phyloP scores from a whole-genome alignment of 2,329 filamentous ascomycete genomes.

The Fusarium ambrosium region DNA sequence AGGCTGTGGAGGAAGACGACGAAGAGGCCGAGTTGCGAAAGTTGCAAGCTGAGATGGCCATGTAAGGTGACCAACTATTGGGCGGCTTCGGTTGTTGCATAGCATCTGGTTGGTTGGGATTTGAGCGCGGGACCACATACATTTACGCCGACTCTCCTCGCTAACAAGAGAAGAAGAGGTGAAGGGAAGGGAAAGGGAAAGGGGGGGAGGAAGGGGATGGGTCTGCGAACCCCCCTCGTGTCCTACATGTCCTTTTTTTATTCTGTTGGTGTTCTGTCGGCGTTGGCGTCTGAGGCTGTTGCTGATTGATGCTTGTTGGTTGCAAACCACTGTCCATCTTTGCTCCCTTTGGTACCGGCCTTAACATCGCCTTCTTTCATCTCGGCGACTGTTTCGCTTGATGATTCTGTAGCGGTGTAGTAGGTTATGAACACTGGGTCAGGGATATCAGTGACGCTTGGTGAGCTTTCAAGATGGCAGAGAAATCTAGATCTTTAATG shows the following conservation, averaged over 20 bases:
- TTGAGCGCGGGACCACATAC: conserved; percentile 20
- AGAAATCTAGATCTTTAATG: conserved; percentile 49
- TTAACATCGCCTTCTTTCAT: conserved; percentile 17
- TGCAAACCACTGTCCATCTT: conserved; percentile 34
- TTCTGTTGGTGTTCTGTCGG: conserved; percentile 48
- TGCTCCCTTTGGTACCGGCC: conserved; percentile 28
- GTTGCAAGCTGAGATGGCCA: conserved; percentile 96
- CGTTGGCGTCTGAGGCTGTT: conserved; percentile 51
- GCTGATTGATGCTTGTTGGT: conserved; percentile 44
- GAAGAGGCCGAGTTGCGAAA: conserved; percentile 95
- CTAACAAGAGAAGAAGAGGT: conserved; percentile 11
- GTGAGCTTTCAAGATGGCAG: conserved; percentile 28
- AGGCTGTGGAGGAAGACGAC: conserved; percentile 83
- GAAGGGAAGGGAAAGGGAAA: neutral
- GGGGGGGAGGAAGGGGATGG: conserved; percentile 33
- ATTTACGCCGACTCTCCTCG: conserved; percentile 15
- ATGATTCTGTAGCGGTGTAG: neutral
- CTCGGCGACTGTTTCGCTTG: conserved; percentile 2
- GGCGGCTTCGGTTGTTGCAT: conserved; percentile 40
- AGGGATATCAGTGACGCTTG: conserved; percentile 9
- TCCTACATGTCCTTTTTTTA: conserved; percentile 38
- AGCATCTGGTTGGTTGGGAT: conserved; percentile 42
- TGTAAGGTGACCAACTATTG: conserved; percentile 65
- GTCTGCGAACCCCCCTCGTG: conserved; percentile 28
- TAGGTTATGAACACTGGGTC: neutral